Evolutionary conservation across 2,329 filamentous ascomycete genomes (phyloP).

Genomic region (Alternaria gaisen): DNA sequence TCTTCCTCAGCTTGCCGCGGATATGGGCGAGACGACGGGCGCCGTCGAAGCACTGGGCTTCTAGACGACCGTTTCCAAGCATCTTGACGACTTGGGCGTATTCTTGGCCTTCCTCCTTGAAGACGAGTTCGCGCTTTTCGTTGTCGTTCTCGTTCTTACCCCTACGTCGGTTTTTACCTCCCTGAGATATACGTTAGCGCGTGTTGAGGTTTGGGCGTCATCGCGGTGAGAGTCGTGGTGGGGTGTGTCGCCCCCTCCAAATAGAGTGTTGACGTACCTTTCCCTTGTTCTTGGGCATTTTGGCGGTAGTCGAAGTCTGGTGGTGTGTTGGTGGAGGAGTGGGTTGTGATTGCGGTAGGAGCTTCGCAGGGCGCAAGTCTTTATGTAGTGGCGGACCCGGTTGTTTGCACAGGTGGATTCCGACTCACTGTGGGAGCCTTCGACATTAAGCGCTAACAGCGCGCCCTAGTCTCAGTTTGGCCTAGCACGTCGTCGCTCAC

Average conservation of each 20-base stretch:
- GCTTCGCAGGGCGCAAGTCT: slow-evolving; percentile 15
- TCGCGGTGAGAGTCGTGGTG: slow-evolving; percentile 23
- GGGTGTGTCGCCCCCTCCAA: slow-evolving; percentile 27
- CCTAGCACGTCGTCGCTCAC: slow-evolving; percentile 14
- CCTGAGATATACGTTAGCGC: slow-evolving; percentile 60
- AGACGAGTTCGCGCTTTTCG: slow-evolving; percentile 97
- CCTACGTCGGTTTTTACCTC: slow-evolving; percentile 97
- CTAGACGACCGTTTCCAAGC: slow-evolving; percentile 92
- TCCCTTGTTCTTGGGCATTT: slow-evolving; percentile 99
- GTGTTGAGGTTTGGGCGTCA: slow-evolving; percentile 27
- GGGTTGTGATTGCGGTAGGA: slow-evolving; percentile 8
- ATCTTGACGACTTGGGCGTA: slow-evolving; percentile 93
- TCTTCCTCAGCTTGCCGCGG: slow-evolving; percentile 97
- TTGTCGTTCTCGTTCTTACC: slow-evolving; percentile 98
- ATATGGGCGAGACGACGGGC: slow-evolving; percentile 84
- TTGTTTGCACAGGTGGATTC: slow-evolving; percentile 25
- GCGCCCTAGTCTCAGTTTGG: slow-evolving; percentile 2
- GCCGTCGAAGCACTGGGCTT: slow-evolving; percentile 95
- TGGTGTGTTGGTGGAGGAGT: slow-evolving; percentile 12
- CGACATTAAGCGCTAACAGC: slow-evolving; percentile 20
- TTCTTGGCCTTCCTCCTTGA: slow-evolving; percentile 98
- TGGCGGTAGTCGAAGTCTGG: slow-evolving; percentile 46
- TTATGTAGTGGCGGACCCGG: slow-evolving; percentile 23
- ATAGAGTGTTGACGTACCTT: slow-evolving; percentile 69
- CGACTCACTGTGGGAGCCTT: slow-evolving; percentile 27